Base-by-base conservation (phyloP, 306 rosid species). In the Malus asiatica region DNA sequence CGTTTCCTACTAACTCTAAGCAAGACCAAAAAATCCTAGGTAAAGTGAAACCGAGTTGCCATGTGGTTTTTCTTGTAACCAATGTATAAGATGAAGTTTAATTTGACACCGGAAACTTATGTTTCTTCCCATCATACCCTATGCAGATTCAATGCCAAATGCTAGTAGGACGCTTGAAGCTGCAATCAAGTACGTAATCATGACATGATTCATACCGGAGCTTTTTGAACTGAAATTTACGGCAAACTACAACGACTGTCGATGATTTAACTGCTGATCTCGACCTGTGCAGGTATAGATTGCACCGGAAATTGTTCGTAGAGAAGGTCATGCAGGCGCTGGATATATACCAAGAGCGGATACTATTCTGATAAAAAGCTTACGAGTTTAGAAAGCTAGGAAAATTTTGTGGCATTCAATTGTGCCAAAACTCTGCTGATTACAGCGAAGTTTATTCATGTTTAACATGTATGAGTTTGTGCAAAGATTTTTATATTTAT, bases 11-110 rank as follows among this genome's bases (percentile, higher is more conserved):
- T 23, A 86, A 89, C 83, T 76, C 92, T 70, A 80, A 85, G 78
- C 87, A 89, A 84, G 98, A 92, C 87, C 87, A 83, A 73, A 84
- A 89, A 77, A 45, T 83, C n/a, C 87, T 92, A 51, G 97, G 97
- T 84, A 86, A 78, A 81, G 65, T 8, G 68, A 15, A 48, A 59
- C 73, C 68, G 3, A 51, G 30, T 19, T 38, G 15, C 48, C 18
- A 4, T 14, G 7, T 64, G 33, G 2, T 11, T 14, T 61, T 55
- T 12, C 12, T 5, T 23, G 14, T 35, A 14, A 74, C 52, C 3
- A 11, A 59, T 59, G 32, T 8, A 18, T 23, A 59, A 23, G 25
- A 38, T 38, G 42, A 38, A 61, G 20, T 61, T 16, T 27, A 61
- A 2, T 3, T 27, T 61, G 68, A 45, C 8, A 38, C 48, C 27